A percentile compares a stretch with the other conserved stretches of the same genome.
These are phyloP conservation scores for Volvariella surrecta DNA, from an alignment of 1,284 basidiomycete genomes.

Conservation along the genomic window DNA sequence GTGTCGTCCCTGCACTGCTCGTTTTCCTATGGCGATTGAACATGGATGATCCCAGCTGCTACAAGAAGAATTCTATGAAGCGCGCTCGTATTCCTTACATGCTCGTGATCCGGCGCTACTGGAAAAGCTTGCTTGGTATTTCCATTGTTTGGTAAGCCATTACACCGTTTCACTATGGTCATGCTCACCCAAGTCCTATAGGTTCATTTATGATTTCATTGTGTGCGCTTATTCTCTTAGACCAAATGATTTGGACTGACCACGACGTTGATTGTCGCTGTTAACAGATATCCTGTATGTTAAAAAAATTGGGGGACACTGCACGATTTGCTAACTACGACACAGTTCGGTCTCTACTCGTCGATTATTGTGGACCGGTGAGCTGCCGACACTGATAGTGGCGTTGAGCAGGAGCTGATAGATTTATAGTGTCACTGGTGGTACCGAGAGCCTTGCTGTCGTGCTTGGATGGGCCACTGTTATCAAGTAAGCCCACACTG, in stretches of 20 bases:
- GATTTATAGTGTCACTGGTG: conserved; percentile 47
- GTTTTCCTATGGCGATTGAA: conserved; percentile 83
- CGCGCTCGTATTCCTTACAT: conserved; percentile 66
- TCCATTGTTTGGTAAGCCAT: conserved; percentile 55
- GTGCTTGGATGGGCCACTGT: conserved; percentile 74
- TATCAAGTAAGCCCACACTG: conserved; percentile 47
- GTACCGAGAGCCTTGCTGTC: conserved; percentile 36
- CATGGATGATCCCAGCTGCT: conserved; percentile 76
- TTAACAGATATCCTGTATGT: conserved; percentile 48
- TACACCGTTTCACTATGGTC: background rate
- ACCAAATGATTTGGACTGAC: conserved; percentile 1
- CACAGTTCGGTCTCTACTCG: conserved; percentile 77
- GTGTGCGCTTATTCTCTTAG: conserved; percentile 31
- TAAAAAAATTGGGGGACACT: too few relatives aligned
- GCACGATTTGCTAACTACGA: background rate
- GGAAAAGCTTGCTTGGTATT: conserved; percentile 59
- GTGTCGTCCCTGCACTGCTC: conserved; percentile 70
- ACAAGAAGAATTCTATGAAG: conserved; percentile 71
- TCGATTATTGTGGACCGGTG: conserved; percentile 69
- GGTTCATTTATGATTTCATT: conserved; percentile 85
- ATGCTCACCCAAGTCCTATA: conserved; percentile 17
- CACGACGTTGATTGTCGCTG: conserved; percentile 1
- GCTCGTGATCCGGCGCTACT: conserved; percentile 79
- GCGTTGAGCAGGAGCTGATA: background rate
- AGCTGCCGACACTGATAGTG: conserved; percentile 11